phyloP scores from a whole-genome alignment of 176 grass and related monocot species.

The Chrysopogon serrulatus region DNA sequence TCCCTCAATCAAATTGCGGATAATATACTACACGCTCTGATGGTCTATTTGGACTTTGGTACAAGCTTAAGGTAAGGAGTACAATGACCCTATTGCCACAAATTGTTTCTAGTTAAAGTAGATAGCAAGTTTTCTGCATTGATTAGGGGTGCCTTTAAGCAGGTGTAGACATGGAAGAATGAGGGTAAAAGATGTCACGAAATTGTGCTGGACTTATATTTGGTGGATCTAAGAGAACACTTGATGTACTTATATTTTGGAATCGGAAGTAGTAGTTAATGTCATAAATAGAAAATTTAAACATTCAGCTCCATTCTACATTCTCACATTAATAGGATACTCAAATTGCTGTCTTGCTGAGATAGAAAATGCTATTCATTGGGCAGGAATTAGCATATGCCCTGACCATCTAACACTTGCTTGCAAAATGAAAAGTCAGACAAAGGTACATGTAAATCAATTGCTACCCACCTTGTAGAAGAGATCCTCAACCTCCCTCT shows the following conservation, averaged over 20 bases:
- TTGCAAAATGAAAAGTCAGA: not conserved
- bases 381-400: not conserved
- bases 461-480: slow-evolving; percentile 73
- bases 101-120: not conserved
- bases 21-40: not conserved
- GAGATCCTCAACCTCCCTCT: slow-evolving; percentile 95
- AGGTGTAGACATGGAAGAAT: not conserved
- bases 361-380: not conserved
- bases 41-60: not conserved
- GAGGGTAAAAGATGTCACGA: not conserved
- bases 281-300: not conserved
- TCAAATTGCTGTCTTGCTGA: not conserved
- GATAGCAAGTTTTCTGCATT: not conserved
- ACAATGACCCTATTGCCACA: not conserved
- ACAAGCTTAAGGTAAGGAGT: not conserved
- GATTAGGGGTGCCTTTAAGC: not conserved
- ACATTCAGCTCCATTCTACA: not conserved
- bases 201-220: not conserved
- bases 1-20: not conserved
- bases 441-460: not conserved
- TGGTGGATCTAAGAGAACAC: not conserved
- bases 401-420: not conserved
- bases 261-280: not conserved
- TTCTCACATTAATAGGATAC: not conserved
- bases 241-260: not conserved